Evolutionary conservation across 2,329 filamentous ascomycete genomes (phyloP).

Genomic region (Diaporthe australafricana): DNA sequence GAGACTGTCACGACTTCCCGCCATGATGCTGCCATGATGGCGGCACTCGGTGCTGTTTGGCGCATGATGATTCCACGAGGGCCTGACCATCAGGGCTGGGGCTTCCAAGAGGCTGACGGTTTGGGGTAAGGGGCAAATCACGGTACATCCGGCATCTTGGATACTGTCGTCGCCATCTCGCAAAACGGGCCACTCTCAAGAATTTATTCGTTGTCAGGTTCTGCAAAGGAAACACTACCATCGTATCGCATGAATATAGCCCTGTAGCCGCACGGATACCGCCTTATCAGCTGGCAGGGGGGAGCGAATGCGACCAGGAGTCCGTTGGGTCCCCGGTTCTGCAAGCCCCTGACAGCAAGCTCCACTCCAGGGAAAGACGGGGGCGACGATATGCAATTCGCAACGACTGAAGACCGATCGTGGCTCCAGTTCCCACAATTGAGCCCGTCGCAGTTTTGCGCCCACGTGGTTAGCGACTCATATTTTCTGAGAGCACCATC

Average conservation of each 20-base stretch:
- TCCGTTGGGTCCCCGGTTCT: neutral
- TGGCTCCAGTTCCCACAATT: constrained; percentile 8
- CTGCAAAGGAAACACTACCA: neutral
- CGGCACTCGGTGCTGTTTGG: neutral
- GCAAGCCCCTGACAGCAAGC: constrained; percentile 27
- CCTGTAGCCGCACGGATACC: neutral
- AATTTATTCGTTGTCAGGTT: constrained; percentile 3
- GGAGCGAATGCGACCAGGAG: neutral
- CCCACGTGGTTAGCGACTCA: constrained; percentile 24
- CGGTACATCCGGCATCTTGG: neutral
- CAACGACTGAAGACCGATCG: neutral
- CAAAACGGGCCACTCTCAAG: neutral
- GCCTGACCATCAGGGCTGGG: neutral
- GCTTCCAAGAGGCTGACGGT: neutral
- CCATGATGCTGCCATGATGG: neutral
- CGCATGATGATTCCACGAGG: neutral
- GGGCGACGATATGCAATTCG: neutral
- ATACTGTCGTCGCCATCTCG: neutral
- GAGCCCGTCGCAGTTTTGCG: constrained; percentile 22
- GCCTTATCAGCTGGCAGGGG: constrained; percentile 15
- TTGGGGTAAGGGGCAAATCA: neutral
- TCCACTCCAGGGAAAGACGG: constrained; percentile 17
- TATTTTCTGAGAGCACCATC: neutral
- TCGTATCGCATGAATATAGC: neutral
- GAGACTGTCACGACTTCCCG: neutral